A percentile compares a stretch with the other conserved stretches of the same genome.
Evolutionary conservation across 1,284 basidiomycete species (phyloP).

Genomic region (Cerioporus squamosus): DNA sequence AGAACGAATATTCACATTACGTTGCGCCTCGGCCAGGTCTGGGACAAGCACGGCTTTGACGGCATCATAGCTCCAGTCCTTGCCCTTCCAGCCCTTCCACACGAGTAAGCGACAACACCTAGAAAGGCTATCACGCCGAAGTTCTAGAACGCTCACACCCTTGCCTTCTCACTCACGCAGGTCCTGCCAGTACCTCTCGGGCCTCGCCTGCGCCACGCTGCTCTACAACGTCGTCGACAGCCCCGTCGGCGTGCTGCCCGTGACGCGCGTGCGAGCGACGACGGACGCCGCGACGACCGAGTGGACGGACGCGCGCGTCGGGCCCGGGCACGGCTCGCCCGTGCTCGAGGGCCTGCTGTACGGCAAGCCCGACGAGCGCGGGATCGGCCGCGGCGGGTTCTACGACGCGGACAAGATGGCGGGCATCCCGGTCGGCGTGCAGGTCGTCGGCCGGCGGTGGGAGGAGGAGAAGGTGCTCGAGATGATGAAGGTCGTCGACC

Average conservation of each 20-base stretch:
- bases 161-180: constrained; percentile 11
- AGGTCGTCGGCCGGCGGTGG: constrained; percentile 78
- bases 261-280: constrained; percentile 73
- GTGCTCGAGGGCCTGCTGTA: constrained; percentile 65
- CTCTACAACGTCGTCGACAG: constrained; percentile 81
- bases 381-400: constrained; percentile 37
- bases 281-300: constrained; percentile 63
- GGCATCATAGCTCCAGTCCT: constrained; percentile 79
- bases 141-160: not conserved
- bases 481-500: constrained; percentile 83
- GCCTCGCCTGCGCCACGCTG: constrained; percentile 32
- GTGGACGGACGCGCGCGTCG: constrained; percentile 48
- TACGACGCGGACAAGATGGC: constrained; percentile 78
- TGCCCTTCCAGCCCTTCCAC: constrained; percentile 72
- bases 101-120: constrained; percentile 57
- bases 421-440: constrained; percentile 85
- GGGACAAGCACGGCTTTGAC: constrained; percentile 73
- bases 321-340: constrained; percentile 50
- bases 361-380: constrained; percentile 35
- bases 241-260: constrained; percentile 79
- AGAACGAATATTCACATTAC: not conserved
- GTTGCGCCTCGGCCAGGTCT: constrained; percentile 51
- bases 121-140: not conserved
- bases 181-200: constrained; percentile 24
- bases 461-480: constrained; percentile 88